Conservation (phyloP, 768 basidiomycete species). For the Leccinum broughii region DNA sequence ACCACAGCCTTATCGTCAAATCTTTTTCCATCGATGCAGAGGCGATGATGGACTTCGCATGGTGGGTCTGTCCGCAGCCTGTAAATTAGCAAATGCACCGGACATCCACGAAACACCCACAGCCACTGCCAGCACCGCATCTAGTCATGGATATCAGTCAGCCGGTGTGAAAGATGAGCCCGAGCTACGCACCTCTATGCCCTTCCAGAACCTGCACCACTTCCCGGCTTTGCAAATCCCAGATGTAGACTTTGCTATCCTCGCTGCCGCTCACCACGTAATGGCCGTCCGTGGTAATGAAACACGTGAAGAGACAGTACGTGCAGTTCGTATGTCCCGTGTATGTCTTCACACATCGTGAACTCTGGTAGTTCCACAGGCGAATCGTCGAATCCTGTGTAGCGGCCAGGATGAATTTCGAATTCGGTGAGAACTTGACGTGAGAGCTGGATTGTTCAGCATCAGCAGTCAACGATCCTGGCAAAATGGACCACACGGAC, state of each 20-base stretch:
- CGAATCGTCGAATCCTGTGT: constrained; percentile 95
- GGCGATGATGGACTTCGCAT: constrained; percentile 71
- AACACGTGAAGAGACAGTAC: constrained; percentile 74
- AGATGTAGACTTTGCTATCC: constrained; percentile 84
- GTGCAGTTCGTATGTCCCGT: constrained; percentile 84
- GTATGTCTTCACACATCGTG: constrained; percentile 91
- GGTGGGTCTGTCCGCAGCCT: constrained; percentile 61
- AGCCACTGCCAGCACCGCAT: constrained; percentile 77
- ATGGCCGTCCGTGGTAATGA: constrained; percentile 55
- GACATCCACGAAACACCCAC: constrained; percentile 40
- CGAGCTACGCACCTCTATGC: constrained; percentile 62
- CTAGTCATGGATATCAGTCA: constrained; percentile 15
- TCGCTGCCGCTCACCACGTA: constrained; percentile 89
- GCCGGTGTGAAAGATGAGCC: background rate
- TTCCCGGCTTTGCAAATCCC: constrained; percentile 84
- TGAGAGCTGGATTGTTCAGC: constrained; percentile 56
- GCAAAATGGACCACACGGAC: constrained; percentile 39
- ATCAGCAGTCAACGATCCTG: constrained; percentile 8
- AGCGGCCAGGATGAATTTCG: constrained; percentile 82
- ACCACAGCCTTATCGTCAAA: constrained; percentile 81
- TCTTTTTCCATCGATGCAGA: constrained; percentile 93
- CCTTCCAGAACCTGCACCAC: constrained; percentile 75
- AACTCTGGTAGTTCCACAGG: constrained; percentile 91
- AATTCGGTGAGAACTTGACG: constrained; percentile 91
- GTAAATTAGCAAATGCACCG: background rate